Evolutionary conservation across 2,329 filamentous ascomycete species (phyloP).

Genomic region (Cladosporium phlei): DNA sequence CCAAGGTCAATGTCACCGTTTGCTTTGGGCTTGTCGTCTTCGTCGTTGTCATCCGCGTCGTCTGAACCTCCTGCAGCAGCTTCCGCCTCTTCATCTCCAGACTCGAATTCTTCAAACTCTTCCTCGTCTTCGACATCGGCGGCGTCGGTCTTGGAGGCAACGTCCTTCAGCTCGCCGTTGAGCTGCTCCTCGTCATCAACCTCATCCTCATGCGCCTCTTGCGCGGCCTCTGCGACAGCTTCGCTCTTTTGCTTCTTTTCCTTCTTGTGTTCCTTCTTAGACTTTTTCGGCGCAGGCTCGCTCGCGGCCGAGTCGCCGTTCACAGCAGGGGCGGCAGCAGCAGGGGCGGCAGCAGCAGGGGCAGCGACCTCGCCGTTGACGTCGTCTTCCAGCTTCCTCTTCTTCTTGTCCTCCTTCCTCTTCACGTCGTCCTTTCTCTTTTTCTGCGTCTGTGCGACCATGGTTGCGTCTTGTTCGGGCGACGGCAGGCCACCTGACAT

Average conservation of each 20-base stretch:
- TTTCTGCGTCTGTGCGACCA: slow-evolving; percentile 19
- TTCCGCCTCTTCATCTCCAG: slow-evolving; percentile 33
- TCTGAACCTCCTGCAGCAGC: slow-evolving; percentile 29
- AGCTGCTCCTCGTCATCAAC: slow-evolving; percentile 25
- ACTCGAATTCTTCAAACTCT: slow-evolving; percentile 35
- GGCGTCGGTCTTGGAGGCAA: slow-evolving; percentile 12
- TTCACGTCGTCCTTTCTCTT: slow-evolving; percentile 16
- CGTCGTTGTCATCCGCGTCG: slow-evolving; percentile 30
- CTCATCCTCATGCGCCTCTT: slow-evolving; percentile 18
- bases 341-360: too few species aligned
- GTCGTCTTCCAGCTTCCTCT: slow-evolving; percentile 16
- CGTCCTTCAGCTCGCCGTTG: slow-evolving; percentile 27
- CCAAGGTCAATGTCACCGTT: slow-evolving; percentile 31
- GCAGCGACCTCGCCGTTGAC: not conserved
- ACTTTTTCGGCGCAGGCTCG: slow-evolving; percentile 14
- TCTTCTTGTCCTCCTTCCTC: slow-evolving; percentile 17
- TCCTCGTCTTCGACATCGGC: slow-evolving; percentile 26
- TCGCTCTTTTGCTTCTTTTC: slow-evolving; percentile 23
- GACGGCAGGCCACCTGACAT: slow-evolving; percentile 32
- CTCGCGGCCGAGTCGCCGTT: slow-evolving; percentile 9
- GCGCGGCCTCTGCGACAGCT: slow-evolving; percentile 7
- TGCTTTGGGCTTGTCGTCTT: slow-evolving; percentile 30
- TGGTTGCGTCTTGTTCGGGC: slow-evolving; percentile 24
- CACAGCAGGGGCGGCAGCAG: slow-evolving; percentile 5
- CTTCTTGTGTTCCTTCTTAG: slow-evolving; percentile 32